Evolutionary conservation across 495 filamentous ascomycete species (phyloP), one percentile per base, ranked within the genome.

Genomic region (Annulohypoxylon maeteangense): DNA sequence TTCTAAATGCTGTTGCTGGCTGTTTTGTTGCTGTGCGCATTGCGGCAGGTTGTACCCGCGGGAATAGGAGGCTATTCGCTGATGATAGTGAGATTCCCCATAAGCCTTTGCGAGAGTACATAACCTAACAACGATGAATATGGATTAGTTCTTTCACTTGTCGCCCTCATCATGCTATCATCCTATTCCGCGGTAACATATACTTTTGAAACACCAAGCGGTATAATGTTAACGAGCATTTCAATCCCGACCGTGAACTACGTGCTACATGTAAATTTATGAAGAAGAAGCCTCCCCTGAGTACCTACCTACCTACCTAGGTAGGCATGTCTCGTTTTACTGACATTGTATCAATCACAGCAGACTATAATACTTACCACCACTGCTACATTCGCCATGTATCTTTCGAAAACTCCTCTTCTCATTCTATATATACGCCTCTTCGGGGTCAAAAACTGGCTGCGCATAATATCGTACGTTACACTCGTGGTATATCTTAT

Each of bases 351-450:
- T 16, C 14, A 5, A 50, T 12, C 2, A 53, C n/a, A 54, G 50
- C 27, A 34, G 29, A 5, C 14, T 34, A 34, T 34, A n/a, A 54
- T 34, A 2, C 27, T 54, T 34, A 54, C 50, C 10, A 20, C n/a
- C 12, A 7, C 34, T 20, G 20, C 18, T 18, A 29, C 32, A 10
- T 57, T 40, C 3, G 11, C 54, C 10, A 57, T 57, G 54, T 57
- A 57, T 7, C 25, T 57, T 8, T 36, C 54, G 36, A 74, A 74
- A 32, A 29, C 63, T 7, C 62, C 71, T 31, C 62, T 74, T 20
- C 47, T 70, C 1, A 7, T 74, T 11, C 57, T 74, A 18, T 69
- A 57, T 29, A 1, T 58, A 3, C 18, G 40, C 20, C 4, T 63
- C n/a, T 69, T 69, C n/a, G 59, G 59, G 0, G 31, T 69, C 11